Percentiles rank a stretch among this genome's conserved stretches.
These are phyloP conservation scores for Rhynchosporium secalis DNA, from an alignment of 2,329 filamentous ascomycete species.

Conservation along the genomic window DNA sequence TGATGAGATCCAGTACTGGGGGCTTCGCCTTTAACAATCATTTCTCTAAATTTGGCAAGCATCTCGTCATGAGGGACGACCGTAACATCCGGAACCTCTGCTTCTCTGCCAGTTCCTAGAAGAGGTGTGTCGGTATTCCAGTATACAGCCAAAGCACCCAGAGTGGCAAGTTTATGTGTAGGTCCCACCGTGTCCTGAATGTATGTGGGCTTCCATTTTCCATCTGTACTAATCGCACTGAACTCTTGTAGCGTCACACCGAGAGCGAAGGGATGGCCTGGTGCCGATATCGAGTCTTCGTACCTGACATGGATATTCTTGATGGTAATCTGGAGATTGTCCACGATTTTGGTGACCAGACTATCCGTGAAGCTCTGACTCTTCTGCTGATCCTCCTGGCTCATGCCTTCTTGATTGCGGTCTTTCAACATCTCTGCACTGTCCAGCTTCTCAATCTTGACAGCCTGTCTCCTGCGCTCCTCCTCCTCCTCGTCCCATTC, in stretches of 20 bases:
- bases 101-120: slow-evolving; percentile 78
- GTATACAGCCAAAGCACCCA: slow-evolving; percentile 89
- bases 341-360: slow-evolving; percentile 91
- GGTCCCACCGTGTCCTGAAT: slow-evolving; percentile 81
- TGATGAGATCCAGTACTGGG: slow-evolving; percentile 64
- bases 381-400: slow-evolving; percentile 92
- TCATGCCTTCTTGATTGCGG: slow-evolving; percentile 87
- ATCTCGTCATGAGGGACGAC: slow-evolving; percentile 74
- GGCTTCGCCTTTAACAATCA: slow-evolving; percentile 74
- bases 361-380: slow-evolving; percentile 98
- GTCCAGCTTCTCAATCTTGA: slow-evolving; percentile 99
- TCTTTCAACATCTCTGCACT: slow-evolving; percentile 94
- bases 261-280: slow-evolving; percentile 90
- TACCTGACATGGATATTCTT: slow-evolving; percentile 99
- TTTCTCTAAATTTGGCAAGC: slow-evolving; percentile 71
- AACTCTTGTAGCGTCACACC: slow-evolving; percentile 93
- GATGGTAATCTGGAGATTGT: slow-evolving; percentile 95
- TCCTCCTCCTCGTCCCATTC: slow-evolving; percentile 94
- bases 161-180: slow-evolving; percentile 90
- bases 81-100: slow-evolving; percentile 55
- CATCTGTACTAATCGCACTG: slow-evolving; percentile 94
- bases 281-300: slow-evolving; percentile 93
- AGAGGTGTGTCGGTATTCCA: slow-evolving; percentile 95
- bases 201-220: slow-evolving; percentile 92
- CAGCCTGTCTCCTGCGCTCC: slow-evolving; percentile 76